Percentiles rank a stretch among this genome's conserved stretches.
Evolutionary conservation across 2,329 filamentous ascomycete genomes (phyloP).

Genomic region (Teratosphaeria nubilosa): DNA sequence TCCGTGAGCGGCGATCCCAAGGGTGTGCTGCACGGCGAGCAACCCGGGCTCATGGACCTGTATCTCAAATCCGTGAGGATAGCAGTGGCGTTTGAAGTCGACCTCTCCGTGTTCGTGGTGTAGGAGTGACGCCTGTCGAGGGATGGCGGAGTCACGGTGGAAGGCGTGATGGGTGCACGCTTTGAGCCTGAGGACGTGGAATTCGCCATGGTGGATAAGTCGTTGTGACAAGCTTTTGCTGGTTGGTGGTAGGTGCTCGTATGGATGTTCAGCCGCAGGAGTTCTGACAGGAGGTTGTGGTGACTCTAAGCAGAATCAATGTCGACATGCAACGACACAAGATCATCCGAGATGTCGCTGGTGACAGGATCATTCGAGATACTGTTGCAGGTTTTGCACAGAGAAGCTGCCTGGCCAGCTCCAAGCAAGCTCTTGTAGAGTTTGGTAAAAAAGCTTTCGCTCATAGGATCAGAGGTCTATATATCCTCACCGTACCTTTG

Average conservation of each 20-base stretch:
- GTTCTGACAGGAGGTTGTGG: not conserved
- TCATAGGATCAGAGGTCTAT: no score
- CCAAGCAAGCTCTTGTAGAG: no score
- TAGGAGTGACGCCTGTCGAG: constrained; percentile 19
- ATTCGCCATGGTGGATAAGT: not conserved
- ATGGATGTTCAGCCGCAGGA: not conserved
- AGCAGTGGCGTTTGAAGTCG: constrained; percentile 1
- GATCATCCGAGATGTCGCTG: not conserved
- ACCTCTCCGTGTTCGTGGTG: constrained; percentile 3
- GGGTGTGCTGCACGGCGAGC: constrained; percentile 12
- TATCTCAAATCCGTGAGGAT: constrained; percentile 14
- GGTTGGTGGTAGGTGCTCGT: not conserved
- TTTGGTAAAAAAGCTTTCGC: no score
- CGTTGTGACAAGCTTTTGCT: not conserved
- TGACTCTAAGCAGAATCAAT: not conserved
- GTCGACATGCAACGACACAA: not conserved
- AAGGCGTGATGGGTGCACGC: constrained; percentile 13
- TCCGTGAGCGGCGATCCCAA: constrained; percentile 6
- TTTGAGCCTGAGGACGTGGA: constrained; percentile 2
- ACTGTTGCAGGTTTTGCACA: not conserved
- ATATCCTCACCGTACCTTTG: not conserved
- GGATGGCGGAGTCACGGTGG: constrained; percentile 17
- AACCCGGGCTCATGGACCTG: constrained; percentile 12
- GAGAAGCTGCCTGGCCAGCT: not conserved
- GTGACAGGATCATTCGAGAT: no score